Conservation (phyloP, 208 protist genomes). For the Tritrichomonas foetus region DNA sequence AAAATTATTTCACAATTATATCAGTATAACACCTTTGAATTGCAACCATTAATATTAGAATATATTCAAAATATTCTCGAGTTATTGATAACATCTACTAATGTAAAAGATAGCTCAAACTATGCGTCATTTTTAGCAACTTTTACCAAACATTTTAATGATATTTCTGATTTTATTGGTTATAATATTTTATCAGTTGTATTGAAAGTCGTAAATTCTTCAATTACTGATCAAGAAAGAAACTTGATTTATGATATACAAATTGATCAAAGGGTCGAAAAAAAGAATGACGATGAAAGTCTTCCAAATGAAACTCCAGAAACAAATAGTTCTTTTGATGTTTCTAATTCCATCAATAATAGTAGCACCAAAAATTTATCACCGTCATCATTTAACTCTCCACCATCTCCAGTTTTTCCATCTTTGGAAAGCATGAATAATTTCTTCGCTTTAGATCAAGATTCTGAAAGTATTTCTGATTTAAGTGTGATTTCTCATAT, state of each 20-base stretch:
- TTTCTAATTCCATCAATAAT: not conserved
- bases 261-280: not conserved
- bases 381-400: no score
- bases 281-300: not conserved
- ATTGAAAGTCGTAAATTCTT: not conserved
- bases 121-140: not conserved
- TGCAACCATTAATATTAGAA: not conserved
- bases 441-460: no score
- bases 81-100: not conserved
- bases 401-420: not conserved
- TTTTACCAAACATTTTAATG: not conserved
- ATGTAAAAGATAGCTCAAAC: not conserved
- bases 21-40: not conserved
- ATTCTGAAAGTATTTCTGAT: no score
- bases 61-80: not conserved
- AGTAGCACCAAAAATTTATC: no score
- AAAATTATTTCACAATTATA: not conserved
- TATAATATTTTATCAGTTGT: not conserved
- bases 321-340: not conserved
- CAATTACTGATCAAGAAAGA: not conserved
- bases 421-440: not conserved
- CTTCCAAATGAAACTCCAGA: not conserved
- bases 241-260: not conserved
- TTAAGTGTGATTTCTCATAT: not conserved
- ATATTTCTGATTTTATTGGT: not conserved